Evolutionary conservation across 2,329 filamentous ascomycete genomes (phyloP).

Genomic region (Botrytis fragariae): DNA sequence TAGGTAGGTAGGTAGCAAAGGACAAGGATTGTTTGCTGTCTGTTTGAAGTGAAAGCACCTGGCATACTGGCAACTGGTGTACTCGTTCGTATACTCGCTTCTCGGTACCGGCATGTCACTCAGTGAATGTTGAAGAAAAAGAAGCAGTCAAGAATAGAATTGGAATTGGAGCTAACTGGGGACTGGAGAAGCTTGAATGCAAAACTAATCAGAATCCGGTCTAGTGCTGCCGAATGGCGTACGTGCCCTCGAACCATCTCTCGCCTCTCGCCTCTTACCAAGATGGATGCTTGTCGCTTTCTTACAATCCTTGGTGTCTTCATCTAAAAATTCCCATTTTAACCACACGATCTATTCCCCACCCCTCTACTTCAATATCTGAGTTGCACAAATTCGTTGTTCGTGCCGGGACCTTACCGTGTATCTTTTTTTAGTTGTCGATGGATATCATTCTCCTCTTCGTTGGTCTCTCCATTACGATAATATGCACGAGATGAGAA

Average conservation of each 20-base stretch:
- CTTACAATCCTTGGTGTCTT: not conserved
- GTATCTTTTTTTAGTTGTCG: not conserved
- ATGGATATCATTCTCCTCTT: not conserved
- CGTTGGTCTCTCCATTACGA: not conserved
- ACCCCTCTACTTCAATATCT: not conserved
- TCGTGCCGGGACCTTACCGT: not conserved
- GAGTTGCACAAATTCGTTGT: conserved; percentile 1
- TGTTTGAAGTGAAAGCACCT: not conserved
- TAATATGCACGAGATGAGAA: not conserved
- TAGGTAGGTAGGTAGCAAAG: not conserved
- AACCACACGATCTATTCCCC: not conserved
- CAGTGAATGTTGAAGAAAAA: not conserved
- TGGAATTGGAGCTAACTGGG: not conserved
- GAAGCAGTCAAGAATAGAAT: conserved; percentile 7
- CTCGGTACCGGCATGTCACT: not conserved
- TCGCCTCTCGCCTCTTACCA: not conserved
- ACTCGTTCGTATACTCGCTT: not conserved
- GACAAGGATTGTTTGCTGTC: not conserved
- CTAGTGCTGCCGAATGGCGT: not conserved
- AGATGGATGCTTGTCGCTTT: not conserved
- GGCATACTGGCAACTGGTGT: not conserved
- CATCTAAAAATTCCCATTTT: not conserved
- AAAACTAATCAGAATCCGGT: not conserved
- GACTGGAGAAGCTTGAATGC: not conserved
- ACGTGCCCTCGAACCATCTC: not conserved